These are phyloP conservation scores for Teratosphaeria pseudoeucalypti DNA, from an alignment of 2,329 filamentous ascomycete species.

Conservation along the genomic window DNA sequence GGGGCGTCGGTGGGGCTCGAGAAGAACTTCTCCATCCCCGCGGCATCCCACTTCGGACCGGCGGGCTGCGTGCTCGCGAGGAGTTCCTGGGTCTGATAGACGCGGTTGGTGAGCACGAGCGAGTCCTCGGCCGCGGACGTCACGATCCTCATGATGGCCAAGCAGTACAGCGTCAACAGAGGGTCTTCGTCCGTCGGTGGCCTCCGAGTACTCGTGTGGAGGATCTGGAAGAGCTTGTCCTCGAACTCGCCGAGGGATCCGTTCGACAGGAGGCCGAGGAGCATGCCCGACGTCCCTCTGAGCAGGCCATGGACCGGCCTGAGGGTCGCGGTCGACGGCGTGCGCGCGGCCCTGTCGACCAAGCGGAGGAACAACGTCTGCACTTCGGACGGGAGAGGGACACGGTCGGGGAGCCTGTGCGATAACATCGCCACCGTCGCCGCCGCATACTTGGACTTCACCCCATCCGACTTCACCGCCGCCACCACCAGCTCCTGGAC, in stretches of 20 bases:
- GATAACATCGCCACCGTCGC: constrained; percentile 21
- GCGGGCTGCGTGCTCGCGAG: constrained; percentile 18
- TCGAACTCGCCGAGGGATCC: constrained; percentile 20
- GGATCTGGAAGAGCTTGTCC: constrained; percentile 22
- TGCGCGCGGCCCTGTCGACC: constrained; percentile 19
- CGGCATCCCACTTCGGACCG: constrained; percentile 17
- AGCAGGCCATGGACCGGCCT: constrained; percentile 24
- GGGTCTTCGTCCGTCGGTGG: constrained; percentile 14
- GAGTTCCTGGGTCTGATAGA: constrained; percentile 22
- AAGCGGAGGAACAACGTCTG: constrained; percentile 24
- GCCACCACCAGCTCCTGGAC: constrained; percentile 18
- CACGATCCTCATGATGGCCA: constrained; percentile 27
- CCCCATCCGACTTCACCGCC: constrained; percentile 13
- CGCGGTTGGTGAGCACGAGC: constrained; percentile 12
- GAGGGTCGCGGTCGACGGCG: constrained; percentile 18
- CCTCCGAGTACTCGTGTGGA: constrained; percentile 14
- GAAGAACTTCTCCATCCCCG: constrained; percentile 25
- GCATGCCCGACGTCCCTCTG: constrained; percentile 18
- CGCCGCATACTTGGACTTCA: constrained; percentile 11
- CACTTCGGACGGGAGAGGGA: constrained; percentile 22
- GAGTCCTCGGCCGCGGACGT: constrained; percentile 13
- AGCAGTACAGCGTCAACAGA: constrained; percentile 25
- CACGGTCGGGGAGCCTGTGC: constrained; percentile 16
- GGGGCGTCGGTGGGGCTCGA: constrained; percentile 19
- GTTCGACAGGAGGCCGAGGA: constrained; percentile 21